Evolutionary conservation across 768 basidiomycete genomes (phyloP), one percentile per base, ranked within the genome.

Genomic region (Amanita rimosa): DNA sequence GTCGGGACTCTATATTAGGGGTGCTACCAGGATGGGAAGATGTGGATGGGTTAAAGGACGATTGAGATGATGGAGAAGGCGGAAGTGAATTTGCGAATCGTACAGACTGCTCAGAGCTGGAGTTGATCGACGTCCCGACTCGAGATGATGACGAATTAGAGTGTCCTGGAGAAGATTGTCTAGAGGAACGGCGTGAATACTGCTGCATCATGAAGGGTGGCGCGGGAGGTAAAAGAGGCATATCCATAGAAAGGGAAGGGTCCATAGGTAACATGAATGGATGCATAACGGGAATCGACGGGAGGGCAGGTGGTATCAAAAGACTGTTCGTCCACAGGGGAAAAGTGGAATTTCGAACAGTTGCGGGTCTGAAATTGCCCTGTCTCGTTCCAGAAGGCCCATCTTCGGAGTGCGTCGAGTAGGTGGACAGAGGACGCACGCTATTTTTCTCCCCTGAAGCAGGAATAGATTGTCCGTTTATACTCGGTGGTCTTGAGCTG

Each of bases 141-240:
- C 67, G 56, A n/a, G 68, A 71, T 19, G 60, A 57, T 8, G 66
- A 63, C 11, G 66, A 63, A 10, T 62, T 61, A 0, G 70, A 64
- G 3, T 61, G 55, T 8, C 61, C 60, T 17, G 65, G 63, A 3
- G 69, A 68, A 2, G 64, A 60, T 21, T 65, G 55, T 53, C 63
- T 58, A 35, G 67, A 65, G 19, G 47, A 48, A 43, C 61, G 63
- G 19, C 72, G 68, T 26, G 76, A 70, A 49, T 71, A 77, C 50
- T 77, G 72, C 48, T 77, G 76, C 66, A 83, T 72, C 80, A 85
- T 85, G 63, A 86, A 87, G 10, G 85, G 83, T 19, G 85, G 75
- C 1, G 78, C 71, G 4, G 85, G 85, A 8, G 85, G 85, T 26
- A 87, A 69, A 8, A 87, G 66, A 6, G 84, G 81, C 73, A 77